Conservation (phyloP, 495 filamentous ascomycete genomes). For the Penicillium simplicissimum region DNA sequence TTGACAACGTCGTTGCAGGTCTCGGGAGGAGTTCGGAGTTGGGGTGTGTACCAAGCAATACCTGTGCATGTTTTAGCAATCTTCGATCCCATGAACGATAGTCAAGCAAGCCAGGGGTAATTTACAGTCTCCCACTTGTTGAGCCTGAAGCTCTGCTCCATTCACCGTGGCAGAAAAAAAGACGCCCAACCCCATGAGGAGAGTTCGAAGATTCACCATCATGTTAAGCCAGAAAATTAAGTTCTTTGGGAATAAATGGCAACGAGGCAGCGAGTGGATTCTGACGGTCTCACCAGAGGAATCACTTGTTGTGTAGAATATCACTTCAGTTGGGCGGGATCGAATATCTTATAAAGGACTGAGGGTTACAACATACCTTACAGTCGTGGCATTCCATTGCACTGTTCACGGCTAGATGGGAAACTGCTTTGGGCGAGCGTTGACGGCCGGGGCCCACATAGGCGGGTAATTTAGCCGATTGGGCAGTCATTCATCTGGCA, state of each 20-base stretch:
- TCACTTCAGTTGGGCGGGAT: not conserved
- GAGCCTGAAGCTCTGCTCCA: not conserved
- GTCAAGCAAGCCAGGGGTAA: not conserved
- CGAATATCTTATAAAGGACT: not conserved
- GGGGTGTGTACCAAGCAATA: slow-evolving; percentile 3
- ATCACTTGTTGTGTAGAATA: not conserved
- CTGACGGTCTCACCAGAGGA: not conserved
- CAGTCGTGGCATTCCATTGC: not conserved
- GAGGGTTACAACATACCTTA: not conserved
- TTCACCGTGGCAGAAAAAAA: slow-evolving; percentile 3
- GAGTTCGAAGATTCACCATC: not conserved
- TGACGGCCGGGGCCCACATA: not conserved
- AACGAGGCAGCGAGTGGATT: not conserved
- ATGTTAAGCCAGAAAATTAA: not conserved
- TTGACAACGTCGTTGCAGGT: slow-evolving; percentile 10
- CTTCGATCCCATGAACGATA: not conserved
- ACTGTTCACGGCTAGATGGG: not conserved
- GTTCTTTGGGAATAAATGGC: not conserved
- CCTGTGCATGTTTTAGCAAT: not conserved
- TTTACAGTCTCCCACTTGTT: slow-evolving; percentile 4
- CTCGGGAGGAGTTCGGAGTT: slow-evolving; percentile 5
- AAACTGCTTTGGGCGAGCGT: not conserved
- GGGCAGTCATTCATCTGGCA: not conserved
- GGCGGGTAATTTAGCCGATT: not conserved
- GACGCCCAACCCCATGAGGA: not conserved